Percentiles rank a stretch among this genome's conserved stretches.
phyloP scores from a whole-genome alignment of 2,329 filamentous ascomycete species.

The Mycogone perniciosa region DNA sequence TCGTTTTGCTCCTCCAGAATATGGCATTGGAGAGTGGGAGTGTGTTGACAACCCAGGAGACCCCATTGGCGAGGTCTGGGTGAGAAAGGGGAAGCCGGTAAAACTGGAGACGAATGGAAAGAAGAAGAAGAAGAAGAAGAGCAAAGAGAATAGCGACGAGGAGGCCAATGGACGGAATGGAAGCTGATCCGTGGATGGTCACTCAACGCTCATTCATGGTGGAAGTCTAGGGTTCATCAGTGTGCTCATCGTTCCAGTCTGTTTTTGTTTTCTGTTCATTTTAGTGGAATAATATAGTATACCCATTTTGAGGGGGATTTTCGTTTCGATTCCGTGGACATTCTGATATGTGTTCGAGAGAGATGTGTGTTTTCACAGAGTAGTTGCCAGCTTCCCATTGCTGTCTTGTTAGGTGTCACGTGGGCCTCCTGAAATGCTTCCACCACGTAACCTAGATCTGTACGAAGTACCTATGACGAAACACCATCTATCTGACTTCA shows the following conservation, averaged over 20 bases:
- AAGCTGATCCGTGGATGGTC: background rate
- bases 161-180: background rate
- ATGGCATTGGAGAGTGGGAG: slow-evolving; percentile 68
- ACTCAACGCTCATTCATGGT: background rate
- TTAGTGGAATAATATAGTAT: no score
- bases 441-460: background rate
- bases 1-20: slow-evolving; percentile 50
- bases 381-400: background rate
- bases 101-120: slow-evolving; percentile 3
- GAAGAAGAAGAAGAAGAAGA: slow-evolving; percentile 7
- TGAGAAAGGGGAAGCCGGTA: slow-evolving; percentile 27
- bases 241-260: no score
- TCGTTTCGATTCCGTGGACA: no score
- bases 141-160: slow-evolving; percentile 1
- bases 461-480: background rate
- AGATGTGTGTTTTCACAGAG: no score
- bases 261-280: no score
- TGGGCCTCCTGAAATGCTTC: slow-evolving; percentile 10
- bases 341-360: no score
- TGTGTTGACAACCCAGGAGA: slow-evolving; percentile 60
- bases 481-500: no score
- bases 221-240: no score
- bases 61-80: slow-evolving; percentile 61
- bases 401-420: slow-evolving; percentile 6
- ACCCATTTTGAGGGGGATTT: no score